A percentile compares a stretch with the other conserved stretches of the same genome.
Conservation (phyloP, 345 rosid species). For the Psidium friedrichsthalianum region DNA sequence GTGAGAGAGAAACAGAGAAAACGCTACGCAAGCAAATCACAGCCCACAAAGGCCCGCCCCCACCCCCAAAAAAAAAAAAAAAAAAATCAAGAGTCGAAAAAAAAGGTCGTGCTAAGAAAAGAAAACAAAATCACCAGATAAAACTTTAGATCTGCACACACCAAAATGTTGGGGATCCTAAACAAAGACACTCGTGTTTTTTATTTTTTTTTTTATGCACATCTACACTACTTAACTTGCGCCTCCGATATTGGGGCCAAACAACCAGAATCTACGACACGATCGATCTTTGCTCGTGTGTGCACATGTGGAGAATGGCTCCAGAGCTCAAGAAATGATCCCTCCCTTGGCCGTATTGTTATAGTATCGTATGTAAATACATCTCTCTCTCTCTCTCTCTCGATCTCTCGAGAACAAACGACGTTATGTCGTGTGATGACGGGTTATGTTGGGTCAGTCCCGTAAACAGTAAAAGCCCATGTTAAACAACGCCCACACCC, state of each 20-base stretch:
- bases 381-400: background rate
- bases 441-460: background rate
- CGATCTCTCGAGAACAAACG: background rate
- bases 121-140: background rate
- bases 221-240: background rate
- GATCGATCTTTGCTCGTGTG: background rate
- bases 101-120: background rate
- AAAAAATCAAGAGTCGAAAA: background rate
- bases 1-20: background rate
- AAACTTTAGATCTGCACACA: background rate
- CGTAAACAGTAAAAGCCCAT: background rate
- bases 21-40: background rate
- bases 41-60: too few species aligned
- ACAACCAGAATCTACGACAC: background rate
- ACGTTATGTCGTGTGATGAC: background rate
- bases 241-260: background rate
- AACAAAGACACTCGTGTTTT: too few species aligned
- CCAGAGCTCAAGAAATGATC: too few species aligned
- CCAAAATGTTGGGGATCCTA: background rate
- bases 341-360: too few species aligned
- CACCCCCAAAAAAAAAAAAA: too few species aligned
- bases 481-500: background rate
- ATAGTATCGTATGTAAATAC: too few species aligned
- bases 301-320: too few species aligned
- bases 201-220: too few species aligned